Conservation (phyloP, 1,139 yeast genomes). For the Yamadazyma trypodendri region DNA sequence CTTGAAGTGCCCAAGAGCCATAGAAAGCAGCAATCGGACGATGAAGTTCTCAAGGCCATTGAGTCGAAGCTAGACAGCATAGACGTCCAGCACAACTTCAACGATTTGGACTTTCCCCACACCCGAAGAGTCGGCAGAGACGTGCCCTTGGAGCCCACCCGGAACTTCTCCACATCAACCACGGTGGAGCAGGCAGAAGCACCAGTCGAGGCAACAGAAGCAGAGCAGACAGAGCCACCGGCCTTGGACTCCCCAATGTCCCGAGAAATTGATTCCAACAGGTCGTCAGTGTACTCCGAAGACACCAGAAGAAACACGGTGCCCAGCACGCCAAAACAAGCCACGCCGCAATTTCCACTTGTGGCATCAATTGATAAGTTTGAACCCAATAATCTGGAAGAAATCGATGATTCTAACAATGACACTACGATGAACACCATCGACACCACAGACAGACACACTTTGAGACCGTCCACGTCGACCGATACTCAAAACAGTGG, state of each 20-base stretch:
- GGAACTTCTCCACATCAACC: constrained; percentile 6
- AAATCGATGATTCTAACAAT: not conserved
- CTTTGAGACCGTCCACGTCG: constrained; percentile 1
- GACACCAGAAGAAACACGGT: constrained; percentile 6
- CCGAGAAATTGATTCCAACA: constrained; percentile 11
- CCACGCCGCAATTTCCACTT: not conserved
- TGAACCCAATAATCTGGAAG: too few relatives aligned
- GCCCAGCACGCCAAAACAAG: not conserved
- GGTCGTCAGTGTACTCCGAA: constrained; percentile 23
- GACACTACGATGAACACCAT: constrained; percentile 3
- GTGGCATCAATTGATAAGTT: not conserved
- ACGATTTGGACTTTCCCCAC: constrained; percentile 1
- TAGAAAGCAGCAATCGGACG: constrained; percentile 5
- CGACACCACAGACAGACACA: not conserved
- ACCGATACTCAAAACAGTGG: constrained; percentile 5
- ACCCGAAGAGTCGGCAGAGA: not conserved
- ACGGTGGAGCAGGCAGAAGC: constrained; percentile 4
- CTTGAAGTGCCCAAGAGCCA: not conserved
- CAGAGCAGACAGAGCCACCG: not conserved
- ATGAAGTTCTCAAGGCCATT: constrained; percentile 5
- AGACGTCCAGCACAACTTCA: not conserved
- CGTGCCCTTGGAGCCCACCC: constrained; percentile 1
- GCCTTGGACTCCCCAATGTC: too few relatives aligned
- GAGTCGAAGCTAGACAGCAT: constrained; percentile 2
- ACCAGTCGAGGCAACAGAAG: too few relatives aligned